phyloP scores from a whole-genome alignment of 2,329 filamentous ascomycete genomes.

The Parastagonospora avenae region DNA sequence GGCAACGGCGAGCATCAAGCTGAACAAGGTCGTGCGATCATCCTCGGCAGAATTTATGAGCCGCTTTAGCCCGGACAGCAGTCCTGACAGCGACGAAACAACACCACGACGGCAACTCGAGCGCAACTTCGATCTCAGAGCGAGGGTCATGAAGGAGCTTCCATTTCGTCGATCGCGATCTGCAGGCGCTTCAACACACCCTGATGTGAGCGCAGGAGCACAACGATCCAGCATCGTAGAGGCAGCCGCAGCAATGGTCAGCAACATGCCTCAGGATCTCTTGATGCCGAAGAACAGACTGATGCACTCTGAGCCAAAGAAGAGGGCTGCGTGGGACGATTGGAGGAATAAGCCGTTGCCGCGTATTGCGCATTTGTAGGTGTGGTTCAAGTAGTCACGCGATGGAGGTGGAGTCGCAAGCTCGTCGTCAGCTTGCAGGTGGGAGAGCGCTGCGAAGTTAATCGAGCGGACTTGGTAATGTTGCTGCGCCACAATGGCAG shows the following conservation, averaged over 20 bases:
- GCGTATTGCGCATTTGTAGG: slow-evolving; percentile 26
- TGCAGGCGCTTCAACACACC: background rate
- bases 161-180: slow-evolving; percentile 12
- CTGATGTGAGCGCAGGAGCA: slow-evolving; percentile 1
- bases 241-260: slow-evolving; percentile 8
- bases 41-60: slow-evolving; percentile 23
- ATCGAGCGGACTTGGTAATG: too few relatives aligned
- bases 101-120: slow-evolving; percentile 12
- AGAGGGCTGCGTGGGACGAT: slow-evolving; percentile 20
- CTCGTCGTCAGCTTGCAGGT: too few relatives aligned
- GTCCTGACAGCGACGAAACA: slow-evolving; percentile 15
- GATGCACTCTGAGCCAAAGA: slow-evolving; percentile 1
- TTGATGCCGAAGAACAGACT: slow-evolving; percentile 1
- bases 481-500: too few relatives aligned
- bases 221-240: slow-evolving; percentile 5
- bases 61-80: slow-evolving; percentile 26
- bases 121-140: slow-evolving; percentile 12
- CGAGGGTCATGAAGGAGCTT: slow-evolving; percentile 6
- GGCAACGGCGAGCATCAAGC: background rate
- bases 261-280: slow-evolving; percentile 11
- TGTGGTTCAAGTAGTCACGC: background rate
- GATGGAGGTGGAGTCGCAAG: too few relatives aligned
- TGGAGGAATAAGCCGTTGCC: slow-evolving; percentile 38
- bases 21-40: slow-evolving; percentile 7
- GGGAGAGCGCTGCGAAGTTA: too few relatives aligned